Evolutionary conservation across 805 yeast species (phyloP), one percentile per base, ranked within the genome.

Genomic region (Pichia paraexigua): DNA sequence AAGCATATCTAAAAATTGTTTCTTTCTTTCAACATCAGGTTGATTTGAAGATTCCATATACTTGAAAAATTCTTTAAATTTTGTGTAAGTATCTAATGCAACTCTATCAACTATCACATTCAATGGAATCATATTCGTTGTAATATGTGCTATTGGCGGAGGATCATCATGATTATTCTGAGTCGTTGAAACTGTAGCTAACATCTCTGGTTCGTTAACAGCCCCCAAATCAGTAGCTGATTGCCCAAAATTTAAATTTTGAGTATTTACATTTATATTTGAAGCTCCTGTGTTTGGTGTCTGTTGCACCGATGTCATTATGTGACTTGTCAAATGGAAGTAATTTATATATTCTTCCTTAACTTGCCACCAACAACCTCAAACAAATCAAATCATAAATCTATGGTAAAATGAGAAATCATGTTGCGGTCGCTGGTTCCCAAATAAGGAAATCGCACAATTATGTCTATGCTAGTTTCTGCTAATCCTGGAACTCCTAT

Each of bases 51-150:
- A 66, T 18, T 84, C 78, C 40, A 86, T 69, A 18, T 82, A 80
- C 54, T 84, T 85, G 37, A 88, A 67, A 43, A 78, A 70, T 40
- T 79, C 80, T 32, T 75, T 76, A 41, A 87, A 69, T 63, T 83
- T 87, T 51, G 80, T 73, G 64, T 76, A 86, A 0, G 89, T 73
- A 53, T 80, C 79, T 54, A 78, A 77, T 1, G 85, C 74, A 60
- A 83, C 74, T 60, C 78, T 77, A 44, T 79, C 71, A 21, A 86
- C 71, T 9, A 87, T 72, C n/a, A 72, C 71, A 13, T 80, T 72
- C 32, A 87, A 67, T 13, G 92, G 82, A 3, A 85, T 73, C 59
- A 84, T 81, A 63, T 87, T 87, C 53, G 77, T 77, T 18, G 87
- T 76, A 53, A 88, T 76, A 62, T 87, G 95, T 15, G 94, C 91